Evolutionary conservation across 129 eudicot genomes (phyloP), one percentile per base, ranked within the genome.

Genomic region (Solidago caesia): DNA sequence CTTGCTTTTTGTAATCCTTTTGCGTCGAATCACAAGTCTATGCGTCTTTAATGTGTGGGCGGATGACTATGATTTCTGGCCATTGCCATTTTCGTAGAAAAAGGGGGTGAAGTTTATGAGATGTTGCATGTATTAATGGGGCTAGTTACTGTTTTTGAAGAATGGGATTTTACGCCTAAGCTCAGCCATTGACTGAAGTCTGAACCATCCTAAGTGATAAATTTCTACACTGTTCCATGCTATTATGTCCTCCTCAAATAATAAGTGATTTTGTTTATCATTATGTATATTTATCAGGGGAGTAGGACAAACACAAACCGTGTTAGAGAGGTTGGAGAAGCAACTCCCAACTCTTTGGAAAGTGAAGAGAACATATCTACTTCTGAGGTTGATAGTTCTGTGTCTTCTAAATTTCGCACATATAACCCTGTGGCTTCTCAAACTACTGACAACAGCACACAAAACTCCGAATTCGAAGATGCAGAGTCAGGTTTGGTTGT

Each of bases 401-500:
- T 79, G 44, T 89, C 96, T 33, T 83, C 93, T 52, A 84, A 77
- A 52, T 80, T 85, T 67, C 80, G 64, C 46, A 67, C 82, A 61
- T 78, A 84, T 76, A 84, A 86, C 78, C 92, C 83, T 66, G 82
- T 84, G 70, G 77, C 85, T 75, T 83, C 96, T 70, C 97, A 86
- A 78, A 83, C 85, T 68, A 85, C 97, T 7, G 98, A 91, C 25
- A 88, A 74, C 77, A 93, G 96, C 85, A 70, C 89, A 69, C 93
- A 83, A 75, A 90, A 93, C 59, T 88, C 98, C 52, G 92, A 91
- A 39, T 87, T 83, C 77, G 93, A 91, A 84, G 98, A 94, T 82
- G 89, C 89, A 13, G 96, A 94, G 79, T 90, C 97, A 79, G 98
- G 98, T 92, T 39, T 14, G 44, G 75, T 61, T 64, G n/a, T 78